Conservation (phyloP, 805 yeast species). For the Diddensiella transvaalensis region DNA sequence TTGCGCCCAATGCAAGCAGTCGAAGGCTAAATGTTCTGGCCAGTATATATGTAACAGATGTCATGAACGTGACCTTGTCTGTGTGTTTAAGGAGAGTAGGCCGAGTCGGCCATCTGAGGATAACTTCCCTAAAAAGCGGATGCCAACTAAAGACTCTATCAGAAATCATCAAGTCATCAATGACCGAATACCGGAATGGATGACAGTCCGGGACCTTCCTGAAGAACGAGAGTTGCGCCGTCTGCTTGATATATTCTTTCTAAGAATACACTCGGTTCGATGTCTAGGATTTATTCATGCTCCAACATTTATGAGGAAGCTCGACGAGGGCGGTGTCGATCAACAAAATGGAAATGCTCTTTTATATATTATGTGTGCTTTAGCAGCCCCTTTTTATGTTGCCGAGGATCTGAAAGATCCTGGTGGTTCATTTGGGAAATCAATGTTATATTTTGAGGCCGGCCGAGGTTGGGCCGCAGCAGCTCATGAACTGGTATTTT, state of each 20-base stretch:
- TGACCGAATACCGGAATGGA: slow-evolving; percentile 9
- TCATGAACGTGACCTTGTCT: slow-evolving; percentile 5
- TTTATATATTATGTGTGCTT: slow-evolving; percentile 16
- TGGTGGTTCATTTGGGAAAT: background rate
- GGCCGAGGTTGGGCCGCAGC: slow-evolving; percentile 19
- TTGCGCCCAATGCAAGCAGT: slow-evolving; percentile 13
- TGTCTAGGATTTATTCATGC: slow-evolving; percentile 18
- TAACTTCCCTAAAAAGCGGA: background rate
- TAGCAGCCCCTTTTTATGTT: slow-evolving; percentile 19
- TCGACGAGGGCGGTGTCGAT: background rate
- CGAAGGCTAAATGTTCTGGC: slow-evolving; percentile 18
- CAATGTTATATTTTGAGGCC: slow-evolving; percentile 4
- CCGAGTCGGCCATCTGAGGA: background rate
- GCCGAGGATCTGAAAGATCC: slow-evolving; percentile 4
- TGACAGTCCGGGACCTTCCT: slow-evolving; percentile 9
- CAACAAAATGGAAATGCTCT: background rate
- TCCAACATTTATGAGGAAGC: slow-evolving; percentile 13
- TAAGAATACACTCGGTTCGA: slow-evolving; percentile 16
- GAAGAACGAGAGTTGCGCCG: background rate
- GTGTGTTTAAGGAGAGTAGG: slow-evolving; percentile 6
- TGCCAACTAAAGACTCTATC: no score
- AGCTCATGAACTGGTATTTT: slow-evolving; percentile 9
- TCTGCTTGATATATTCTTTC: slow-evolving; percentile 12
- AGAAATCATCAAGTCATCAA: no score
- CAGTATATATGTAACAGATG: slow-evolving; percentile 12